Conservation (phyloP, 1,284 basidiomycete species). For the Papiliotrema terrestris region DNA sequence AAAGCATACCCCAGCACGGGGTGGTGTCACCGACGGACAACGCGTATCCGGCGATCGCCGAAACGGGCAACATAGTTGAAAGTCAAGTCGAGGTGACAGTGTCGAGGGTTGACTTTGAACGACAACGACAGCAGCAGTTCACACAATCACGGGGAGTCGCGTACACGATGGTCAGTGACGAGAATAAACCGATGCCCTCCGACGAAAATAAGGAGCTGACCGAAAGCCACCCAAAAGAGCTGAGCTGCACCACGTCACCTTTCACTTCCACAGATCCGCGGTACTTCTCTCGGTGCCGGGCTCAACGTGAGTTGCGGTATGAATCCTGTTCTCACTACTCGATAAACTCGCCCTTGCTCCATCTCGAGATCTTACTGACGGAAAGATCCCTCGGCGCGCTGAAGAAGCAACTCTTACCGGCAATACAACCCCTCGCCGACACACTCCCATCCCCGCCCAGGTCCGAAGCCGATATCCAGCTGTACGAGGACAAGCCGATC, state of each 20-base stretch:
- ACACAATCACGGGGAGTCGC: too few species aligned
- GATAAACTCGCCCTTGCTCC: too few species aligned
- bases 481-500: conserved; percentile 30
- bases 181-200: neutral
- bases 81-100: too few species aligned
- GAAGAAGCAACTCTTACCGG: conserved; percentile 27
- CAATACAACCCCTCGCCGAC: conserved; percentile 22
- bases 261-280: conserved; percentile 34
- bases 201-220: neutral
- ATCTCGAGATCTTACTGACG: neutral
- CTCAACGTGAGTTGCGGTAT: conserved; percentile 26
- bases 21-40: too few species aligned
- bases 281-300: conserved; percentile 37
- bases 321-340: neutral
- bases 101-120: too few species aligned
- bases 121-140: too few species aligned
- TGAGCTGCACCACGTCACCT: conserved; percentile 36
- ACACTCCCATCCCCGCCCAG: conserved; percentile 16
- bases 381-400: conserved; percentile 23
- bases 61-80: too few species aligned
- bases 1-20: too few species aligned
- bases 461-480: conserved; percentile 22
- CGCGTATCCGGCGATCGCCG: too few species aligned
- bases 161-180: neutral
- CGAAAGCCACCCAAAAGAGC: conserved; percentile 31